Evolutionary conservation across 805 yeast species (phyloP).

Genomic region (Yarrowia osloensis): DNA sequence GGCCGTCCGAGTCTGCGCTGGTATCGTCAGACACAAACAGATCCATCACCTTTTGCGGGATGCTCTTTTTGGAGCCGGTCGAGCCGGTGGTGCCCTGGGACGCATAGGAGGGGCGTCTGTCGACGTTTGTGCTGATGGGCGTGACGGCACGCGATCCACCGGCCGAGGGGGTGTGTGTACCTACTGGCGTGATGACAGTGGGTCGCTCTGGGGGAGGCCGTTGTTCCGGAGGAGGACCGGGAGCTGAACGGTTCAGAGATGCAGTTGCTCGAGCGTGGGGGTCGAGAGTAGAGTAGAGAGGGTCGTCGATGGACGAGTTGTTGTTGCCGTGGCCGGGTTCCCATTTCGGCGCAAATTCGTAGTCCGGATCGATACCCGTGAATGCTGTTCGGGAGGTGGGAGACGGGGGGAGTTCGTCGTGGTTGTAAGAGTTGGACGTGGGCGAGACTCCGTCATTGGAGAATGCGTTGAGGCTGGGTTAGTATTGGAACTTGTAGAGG

Average conservation of each 20-base stretch:
- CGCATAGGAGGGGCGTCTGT: slow-evolving; percentile 31
- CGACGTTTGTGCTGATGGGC: slow-evolving; percentile 18
- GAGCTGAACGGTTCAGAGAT: neutral
- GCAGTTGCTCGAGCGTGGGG: slow-evolving; percentile 20
- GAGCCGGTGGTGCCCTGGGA: slow-evolving; percentile 31
- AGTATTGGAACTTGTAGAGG: too few relatives aligned
- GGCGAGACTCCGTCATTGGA: slow-evolving; percentile 30
- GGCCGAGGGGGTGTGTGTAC: neutral
- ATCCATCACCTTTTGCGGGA: slow-evolving; percentile 27
- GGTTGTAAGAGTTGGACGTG: slow-evolving; percentile 18
- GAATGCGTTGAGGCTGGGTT: slow-evolving; percentile 27
- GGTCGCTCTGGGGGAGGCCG: slow-evolving; percentile 5
- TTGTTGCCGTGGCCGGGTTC: slow-evolving; percentile 12
- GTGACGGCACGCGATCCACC: slow-evolving; percentile 14
- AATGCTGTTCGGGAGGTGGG: slow-evolving; percentile 21
- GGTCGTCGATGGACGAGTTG: slow-evolving; percentile 19
- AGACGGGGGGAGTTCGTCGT: slow-evolving; percentile 18
- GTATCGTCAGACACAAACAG: slow-evolving; percentile 24
- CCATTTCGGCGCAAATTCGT: slow-evolving; percentile 27
- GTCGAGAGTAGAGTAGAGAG: slow-evolving; percentile 21
- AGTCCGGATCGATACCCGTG: slow-evolving; percentile 30
- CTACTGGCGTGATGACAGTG: slow-evolving; percentile 10
- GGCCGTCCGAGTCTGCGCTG: neutral
- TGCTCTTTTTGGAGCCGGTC: slow-evolving; percentile 27
- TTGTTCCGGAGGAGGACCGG: neutral